Evolutionary conservation across 2,329 filamentous ascomycete species (phyloP), one percentile per base, ranked within the genome.

Genomic region (Fusarium siculi): DNA sequence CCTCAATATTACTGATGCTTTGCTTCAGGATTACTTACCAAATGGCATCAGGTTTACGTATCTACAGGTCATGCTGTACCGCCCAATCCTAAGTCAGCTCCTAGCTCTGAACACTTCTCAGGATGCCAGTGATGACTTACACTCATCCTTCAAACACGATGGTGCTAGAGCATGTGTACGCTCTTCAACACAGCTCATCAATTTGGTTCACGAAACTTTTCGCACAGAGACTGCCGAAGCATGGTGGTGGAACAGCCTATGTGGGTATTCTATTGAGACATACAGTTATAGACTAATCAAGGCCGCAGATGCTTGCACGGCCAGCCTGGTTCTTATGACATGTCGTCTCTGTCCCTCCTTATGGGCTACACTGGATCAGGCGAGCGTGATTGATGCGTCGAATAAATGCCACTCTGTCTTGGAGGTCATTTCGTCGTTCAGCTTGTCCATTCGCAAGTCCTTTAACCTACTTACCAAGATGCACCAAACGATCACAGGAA

Each of bases 161-260:
- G 55, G 55, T 0, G 42, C 55, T 1, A 49, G 32, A 5, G 55
- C 55, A 11, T 58, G 55, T 15, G 34, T 58, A 11, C 40, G 42
- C 19, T 49, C 55, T 30, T 36, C 55, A 4, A 58, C 39, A 8
- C 40, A 49, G 10, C 40, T 58, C 18, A 44, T 49, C 5, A 30
- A 14, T 10, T 16, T 58, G 8, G 55, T 58, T n/a, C 23, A 58
- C 19, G 32, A 49, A 5, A 58, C 55, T 14, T 34, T 58, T 23
- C 55, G 32, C 9, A 58, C 55, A 7, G 55, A 39, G 5, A 47
- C 23, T 1, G 23, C 55, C 4, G 55, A 58, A 6, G 30, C 42
- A 28, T 58, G 55, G 55, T 58, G 55, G 55, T 58, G 55, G 42
- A 58, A 58, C 19, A 58, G 55, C 12, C 5, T 58, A 49, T 58